Percentiles rank a stretch among this genome's conserved stretches.
Conservation (phyloP, 2,329 filamentous ascomycete genomes). For the Pyrenochaeta sp. region DNA sequence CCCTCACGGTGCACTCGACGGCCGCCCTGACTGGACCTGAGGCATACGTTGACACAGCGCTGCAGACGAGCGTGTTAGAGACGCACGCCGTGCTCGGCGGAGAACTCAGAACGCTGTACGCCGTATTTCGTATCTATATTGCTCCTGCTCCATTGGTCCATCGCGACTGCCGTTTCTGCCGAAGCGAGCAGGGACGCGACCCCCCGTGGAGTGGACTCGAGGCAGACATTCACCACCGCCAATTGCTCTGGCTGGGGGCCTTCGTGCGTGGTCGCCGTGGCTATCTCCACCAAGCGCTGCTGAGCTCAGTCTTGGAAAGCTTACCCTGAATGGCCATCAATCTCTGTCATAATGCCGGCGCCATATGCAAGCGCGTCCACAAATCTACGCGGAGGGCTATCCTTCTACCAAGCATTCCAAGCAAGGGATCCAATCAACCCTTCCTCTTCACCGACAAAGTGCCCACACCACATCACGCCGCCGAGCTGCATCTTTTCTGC, state of each 20-base stretch:
- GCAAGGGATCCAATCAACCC: background rate
- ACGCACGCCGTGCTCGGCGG: slow-evolving; percentile 1
- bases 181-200: background rate
- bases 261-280: no score
- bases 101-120: background rate
- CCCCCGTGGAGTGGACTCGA: background rate
- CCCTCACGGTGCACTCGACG: no score
- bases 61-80: background rate
- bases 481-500: slow-evolving; percentile 19
- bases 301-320: slow-evolving; percentile 9
- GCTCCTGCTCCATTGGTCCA: slow-evolving; percentile 8
- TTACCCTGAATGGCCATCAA: no score
- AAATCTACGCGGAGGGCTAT: no score
- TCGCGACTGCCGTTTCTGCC: slow-evolving; percentile 8
- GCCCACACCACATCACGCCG: slow-evolving; percentile 13
- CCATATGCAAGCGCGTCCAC: no score
- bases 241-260: no score
- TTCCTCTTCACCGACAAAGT: slow-evolving; percentile 18
- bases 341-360: no score
- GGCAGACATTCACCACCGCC: background rate
- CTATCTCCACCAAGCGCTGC: background rate
- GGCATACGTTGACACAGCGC: background rate
- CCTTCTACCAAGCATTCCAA: background rate
- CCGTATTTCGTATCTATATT: slow-evolving; percentile 5
- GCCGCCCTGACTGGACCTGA: no score